A percentile compares a stretch with the other conserved stretches of the same genome.
These are phyloP conservation scores for Blastobotrys aristatus DNA, from an alignment of 1,139 yeast species.

Conservation along the genomic window DNA sequence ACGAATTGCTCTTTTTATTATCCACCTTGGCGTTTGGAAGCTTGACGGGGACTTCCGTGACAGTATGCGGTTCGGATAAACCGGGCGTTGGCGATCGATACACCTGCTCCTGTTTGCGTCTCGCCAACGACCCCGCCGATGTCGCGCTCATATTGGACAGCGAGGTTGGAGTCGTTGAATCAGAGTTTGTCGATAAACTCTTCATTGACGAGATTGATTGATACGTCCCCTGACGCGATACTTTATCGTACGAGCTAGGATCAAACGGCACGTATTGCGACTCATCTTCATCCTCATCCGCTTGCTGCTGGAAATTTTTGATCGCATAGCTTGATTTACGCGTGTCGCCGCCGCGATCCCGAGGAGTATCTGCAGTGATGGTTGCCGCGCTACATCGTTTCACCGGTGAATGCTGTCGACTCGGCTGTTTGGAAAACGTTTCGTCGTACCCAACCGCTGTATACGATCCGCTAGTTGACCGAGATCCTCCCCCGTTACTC, in stretches of 20 bases:
- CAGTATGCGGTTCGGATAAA: constrained; percentile 12
- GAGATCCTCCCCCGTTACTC: constrained; percentile 16
- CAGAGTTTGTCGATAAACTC: constrained; percentile 23
- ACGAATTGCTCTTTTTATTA: constrained; percentile 16
- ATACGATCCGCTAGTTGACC: constrained; percentile 16
- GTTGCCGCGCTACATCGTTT: constrained; percentile 8
- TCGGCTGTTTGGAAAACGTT: not conserved
- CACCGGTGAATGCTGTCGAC: constrained; percentile 1
- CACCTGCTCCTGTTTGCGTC: constrained; percentile 46
- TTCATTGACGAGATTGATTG: constrained; percentile 27
- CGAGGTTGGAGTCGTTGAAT: constrained; percentile 32
- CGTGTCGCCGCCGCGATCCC: not conserved
- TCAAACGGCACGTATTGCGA: constrained; percentile 25
- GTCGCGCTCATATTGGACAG: constrained; percentile 67
- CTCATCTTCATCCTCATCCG: constrained; percentile 20
- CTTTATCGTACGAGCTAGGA: constrained; percentile 26
- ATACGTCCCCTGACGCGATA: constrained; percentile 13
- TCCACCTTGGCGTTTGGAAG: constrained; percentile 22
- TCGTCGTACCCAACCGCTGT: constrained; percentile 15
- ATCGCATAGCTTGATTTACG: not conserved
- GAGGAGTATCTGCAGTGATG: constrained; percentile 1
- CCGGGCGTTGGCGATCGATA: constrained; percentile 7
- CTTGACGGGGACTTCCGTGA: constrained; percentile 23
- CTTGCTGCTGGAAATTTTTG: not conserved
- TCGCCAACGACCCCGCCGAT: constrained; percentile 77